Base-by-base conservation (phyloP, 2,329 filamentous ascomycete species). In the Colletotrichum lini region DNA sequence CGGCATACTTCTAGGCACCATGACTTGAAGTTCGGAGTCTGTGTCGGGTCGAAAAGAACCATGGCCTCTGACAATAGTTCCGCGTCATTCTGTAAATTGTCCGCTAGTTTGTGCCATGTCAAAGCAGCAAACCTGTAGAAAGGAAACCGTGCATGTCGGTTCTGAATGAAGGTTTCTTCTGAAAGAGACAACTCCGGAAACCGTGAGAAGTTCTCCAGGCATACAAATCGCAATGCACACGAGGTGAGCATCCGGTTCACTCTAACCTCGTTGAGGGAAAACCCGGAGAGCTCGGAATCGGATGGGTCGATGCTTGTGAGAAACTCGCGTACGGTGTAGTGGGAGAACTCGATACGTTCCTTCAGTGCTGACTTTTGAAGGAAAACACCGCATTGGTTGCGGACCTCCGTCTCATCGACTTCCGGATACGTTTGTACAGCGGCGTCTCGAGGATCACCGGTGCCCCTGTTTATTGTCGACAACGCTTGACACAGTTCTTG, bases 401-500 rank as follows among this genome's bases (percentile, higher is more conserved):
- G 42, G 6, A 68, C n/a, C n/a, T 68, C 66, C 1, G 44, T 38
- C 45, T 65, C 60, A 6, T 64, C 66, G 4, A 65, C 30, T 30
- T 68, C 66, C 8, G 66, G 66, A 35, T 65, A 63, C 16, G 21
- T 44, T 12, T 21, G 26, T 8, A 16, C 23, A 1, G 50, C 66
- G 5, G 60, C 16, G 18, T 58, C 44, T 40, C 38, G 18, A 10
- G 59, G 13, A 21, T 58, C 52, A 16, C 50, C 15, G 2, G 52
- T 45, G 0, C 26, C 47, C 30, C 44, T 52, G 23, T 21, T 7
- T 45, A 44, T 44, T 15, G 26, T 60, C 3, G 66, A 68, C 10
- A 68, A 6, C 2, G 66, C 66, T 40, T 68, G 66, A 12, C 66
- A 68, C 10, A 68, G 18, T 15, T 68, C 66, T n/a, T 35, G n/a